A percentile compares a stretch with the other conserved stretches of the same genome.
Conservation (phyloP, 75 land plant species). For the Azolla pinnata region DNA sequence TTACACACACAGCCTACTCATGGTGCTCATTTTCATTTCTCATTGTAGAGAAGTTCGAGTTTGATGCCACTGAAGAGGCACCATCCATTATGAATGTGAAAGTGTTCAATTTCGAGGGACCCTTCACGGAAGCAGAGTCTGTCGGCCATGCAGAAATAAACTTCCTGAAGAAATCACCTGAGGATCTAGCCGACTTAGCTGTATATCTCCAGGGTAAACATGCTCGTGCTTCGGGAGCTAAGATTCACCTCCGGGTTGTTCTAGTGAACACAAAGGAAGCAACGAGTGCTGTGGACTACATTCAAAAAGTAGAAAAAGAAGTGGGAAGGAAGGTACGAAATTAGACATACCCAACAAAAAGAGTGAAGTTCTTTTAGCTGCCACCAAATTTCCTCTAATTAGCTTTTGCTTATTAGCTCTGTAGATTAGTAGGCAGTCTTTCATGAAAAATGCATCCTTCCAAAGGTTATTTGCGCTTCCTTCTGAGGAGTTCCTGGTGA, state of each 20-base stretch:
- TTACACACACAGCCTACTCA: too few relatives aligned
- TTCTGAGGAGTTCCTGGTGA: constrained; percentile 85
- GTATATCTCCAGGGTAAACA: constrained; percentile 59
- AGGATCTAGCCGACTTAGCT: constrained; percentile 72
- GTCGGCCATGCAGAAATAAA: constrained; percentile 85
- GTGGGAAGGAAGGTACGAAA: constrained; percentile 90
- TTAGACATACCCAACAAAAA: too few relatives aligned
- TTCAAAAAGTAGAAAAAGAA: constrained; percentile 64
- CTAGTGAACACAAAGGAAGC: constrained; percentile 56
- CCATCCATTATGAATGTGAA: constrained; percentile 80
- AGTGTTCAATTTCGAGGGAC: constrained; percentile 85
- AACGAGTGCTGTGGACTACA: constrained; percentile 41
- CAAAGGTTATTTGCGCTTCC: constrained; percentile 85
- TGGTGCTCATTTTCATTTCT: too few relatives aligned
- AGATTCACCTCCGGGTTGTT: constrained; percentile 60
- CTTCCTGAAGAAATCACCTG: constrained; percentile 52
- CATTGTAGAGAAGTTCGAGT: constrained; percentile 69
- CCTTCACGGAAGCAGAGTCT: constrained; percentile 59
- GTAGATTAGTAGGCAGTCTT: constrained; percentile 61
- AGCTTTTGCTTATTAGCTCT: too few relatives aligned
- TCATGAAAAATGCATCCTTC: constrained; percentile 67
- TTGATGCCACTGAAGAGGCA: constrained; percentile 85
- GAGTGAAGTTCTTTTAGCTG: too few relatives aligned
- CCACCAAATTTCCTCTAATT: too few relatives aligned
- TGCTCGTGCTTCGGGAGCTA: constrained; percentile 47